Conservation (phyloP, 2,329 filamentous ascomycete species). For the Exophiala sp. region DNA sequence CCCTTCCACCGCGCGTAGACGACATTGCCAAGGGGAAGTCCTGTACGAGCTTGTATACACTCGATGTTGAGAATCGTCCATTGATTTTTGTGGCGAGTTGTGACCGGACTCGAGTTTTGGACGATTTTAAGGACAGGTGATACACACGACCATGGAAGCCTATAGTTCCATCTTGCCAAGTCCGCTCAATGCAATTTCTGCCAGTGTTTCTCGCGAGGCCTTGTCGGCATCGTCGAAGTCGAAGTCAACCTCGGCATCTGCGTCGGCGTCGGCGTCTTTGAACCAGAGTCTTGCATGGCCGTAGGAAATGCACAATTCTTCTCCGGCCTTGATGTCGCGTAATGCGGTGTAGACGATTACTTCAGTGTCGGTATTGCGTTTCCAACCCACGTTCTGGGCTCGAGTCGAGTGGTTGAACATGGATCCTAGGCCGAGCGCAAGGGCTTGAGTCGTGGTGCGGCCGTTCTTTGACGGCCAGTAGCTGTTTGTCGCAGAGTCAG, state of each 20-base stretch:
- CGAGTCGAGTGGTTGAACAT: slow-evolving; percentile 54
- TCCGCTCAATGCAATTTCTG: slow-evolving; percentile 22
- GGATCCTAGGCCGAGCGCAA: slow-evolving; percentile 51
- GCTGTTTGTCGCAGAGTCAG: slow-evolving; percentile 13
- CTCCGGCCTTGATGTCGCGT: slow-evolving; percentile 45
- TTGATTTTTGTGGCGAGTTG: too few species aligned
- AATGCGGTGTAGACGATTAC: slow-evolving; percentile 48
- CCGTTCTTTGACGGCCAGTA: slow-evolving; percentile 30
- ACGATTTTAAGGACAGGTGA: too few species aligned
- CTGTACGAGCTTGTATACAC: too few species aligned
- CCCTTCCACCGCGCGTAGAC: too few species aligned
- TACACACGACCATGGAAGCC: not conserved
- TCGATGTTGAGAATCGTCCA: too few species aligned
- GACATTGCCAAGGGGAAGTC: too few species aligned
- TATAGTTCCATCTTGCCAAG: slow-evolving; percentile 22
- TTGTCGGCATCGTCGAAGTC: slow-evolving; percentile 7
- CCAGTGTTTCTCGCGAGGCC: slow-evolving; percentile 9
- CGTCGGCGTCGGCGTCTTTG: slow-evolving; percentile 28
- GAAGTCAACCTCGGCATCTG: slow-evolving; percentile 17
- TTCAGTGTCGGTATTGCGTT: slow-evolving; percentile 41
- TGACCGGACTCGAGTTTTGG: too few species aligned
- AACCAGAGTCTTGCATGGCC: slow-evolving; percentile 31
- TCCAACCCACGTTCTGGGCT: slow-evolving; percentile 52
- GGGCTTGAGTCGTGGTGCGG: slow-evolving; percentile 44
- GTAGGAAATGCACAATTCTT: slow-evolving; percentile 49